Conservation (phyloP, 1,284 basidiomycete genomes). For the Papiliotrema nemorosa region DNA sequence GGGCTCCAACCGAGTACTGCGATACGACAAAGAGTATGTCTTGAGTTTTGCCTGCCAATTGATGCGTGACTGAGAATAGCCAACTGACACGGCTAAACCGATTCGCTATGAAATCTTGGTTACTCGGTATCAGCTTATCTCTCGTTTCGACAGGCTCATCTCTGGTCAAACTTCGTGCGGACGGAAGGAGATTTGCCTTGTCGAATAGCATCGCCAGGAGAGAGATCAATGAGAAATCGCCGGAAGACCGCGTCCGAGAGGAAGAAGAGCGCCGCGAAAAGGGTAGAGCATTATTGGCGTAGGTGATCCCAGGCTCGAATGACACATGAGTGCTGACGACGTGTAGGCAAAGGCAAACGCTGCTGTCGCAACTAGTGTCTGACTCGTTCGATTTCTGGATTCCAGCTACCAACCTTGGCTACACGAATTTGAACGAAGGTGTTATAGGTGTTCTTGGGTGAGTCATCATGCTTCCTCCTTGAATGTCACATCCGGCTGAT, state of each 20-base stretch:
- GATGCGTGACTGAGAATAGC: slow-evolving; percentile 51
- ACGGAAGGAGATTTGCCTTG: slow-evolving; percentile 42
- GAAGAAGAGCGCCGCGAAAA: slow-evolving; percentile 42
- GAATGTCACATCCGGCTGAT: neutral
- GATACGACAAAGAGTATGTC: slow-evolving; percentile 52
- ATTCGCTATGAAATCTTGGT: slow-evolving; percentile 83
- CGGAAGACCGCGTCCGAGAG: slow-evolving; percentile 27
- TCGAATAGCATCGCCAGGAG: slow-evolving; percentile 30
- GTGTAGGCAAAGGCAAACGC: slow-evolving; percentile 45
- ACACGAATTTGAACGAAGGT: slow-evolving; percentile 81
- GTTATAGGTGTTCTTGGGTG: slow-evolving; percentile 78
- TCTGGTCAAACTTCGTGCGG: slow-evolving; percentile 46
- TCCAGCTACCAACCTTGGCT: slow-evolving; percentile 77
- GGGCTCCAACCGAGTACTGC: slow-evolving; percentile 67
- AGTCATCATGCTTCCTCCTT: slow-evolving; percentile 31
- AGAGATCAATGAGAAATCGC: slow-evolving; percentile 28
- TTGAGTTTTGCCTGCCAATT: too few species aligned
- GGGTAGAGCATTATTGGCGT: slow-evolving; percentile 45
- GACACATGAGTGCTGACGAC: neutral
- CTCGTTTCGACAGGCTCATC: slow-evolving; percentile 56
- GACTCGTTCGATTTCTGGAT: slow-evolving; percentile 63
- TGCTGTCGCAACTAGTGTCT: slow-evolving; percentile 45
- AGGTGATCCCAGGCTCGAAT: slow-evolving; percentile 8
- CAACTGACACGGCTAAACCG: slow-evolving; percentile 65
- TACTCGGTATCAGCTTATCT: slow-evolving; percentile 78